phyloP scores from a whole-genome alignment of 768 basidiomycete genomes.

The Lactifluus rugatus region DNA sequence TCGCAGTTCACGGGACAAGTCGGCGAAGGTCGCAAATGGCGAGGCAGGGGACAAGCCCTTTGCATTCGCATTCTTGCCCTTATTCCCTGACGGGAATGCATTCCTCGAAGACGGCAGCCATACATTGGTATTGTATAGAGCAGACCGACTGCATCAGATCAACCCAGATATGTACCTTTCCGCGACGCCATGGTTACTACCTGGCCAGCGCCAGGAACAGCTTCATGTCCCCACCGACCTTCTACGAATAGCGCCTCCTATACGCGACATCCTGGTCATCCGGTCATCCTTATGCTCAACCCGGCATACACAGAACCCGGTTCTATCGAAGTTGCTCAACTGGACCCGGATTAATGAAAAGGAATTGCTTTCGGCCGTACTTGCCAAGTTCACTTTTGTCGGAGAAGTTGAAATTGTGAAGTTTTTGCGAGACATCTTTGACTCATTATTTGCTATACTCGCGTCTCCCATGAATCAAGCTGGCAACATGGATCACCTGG shows the following conservation, averaged over 20 bases:
- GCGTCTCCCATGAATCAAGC: slow-evolving; percentile 61
- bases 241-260: slow-evolving; percentile 52
- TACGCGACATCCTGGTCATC: slow-evolving; percentile 70
- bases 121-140: slow-evolving; percentile 71
- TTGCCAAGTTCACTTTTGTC: slow-evolving; percentile 83
- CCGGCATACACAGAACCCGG: slow-evolving; percentile 81
- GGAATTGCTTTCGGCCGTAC: slow-evolving; percentile 56
- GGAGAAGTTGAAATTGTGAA: slow-evolving; percentile 93
- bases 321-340: slow-evolving; percentile 66
- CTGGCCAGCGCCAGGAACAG: slow-evolving; percentile 53
- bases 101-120: slow-evolving; percentile 90
- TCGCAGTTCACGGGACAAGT: slow-evolving; percentile 44
- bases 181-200: slow-evolving; percentile 49
- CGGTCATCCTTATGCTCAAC: slow-evolving; percentile 91
- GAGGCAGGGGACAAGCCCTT: slow-evolving; percentile 65
- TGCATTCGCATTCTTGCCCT: slow-evolving; percentile 86
- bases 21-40: slow-evolving; percentile 27
- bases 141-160: slow-evolving; percentile 58
- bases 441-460: slow-evolving; percentile 85
- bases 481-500: slow-evolving; percentile 73
- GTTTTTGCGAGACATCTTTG: slow-evolving; percentile 84
- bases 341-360: slow-evolving; percentile 68
- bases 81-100: slow-evolving; percentile 65
- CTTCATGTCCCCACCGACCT: slow-evolving; percentile 49
- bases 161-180: slow-evolving; percentile 62